These are phyloP conservation scores for Microbotryum intermedium DNA, from an alignment of 1,284 basidiomycete species.

Conservation along the genomic window DNA sequence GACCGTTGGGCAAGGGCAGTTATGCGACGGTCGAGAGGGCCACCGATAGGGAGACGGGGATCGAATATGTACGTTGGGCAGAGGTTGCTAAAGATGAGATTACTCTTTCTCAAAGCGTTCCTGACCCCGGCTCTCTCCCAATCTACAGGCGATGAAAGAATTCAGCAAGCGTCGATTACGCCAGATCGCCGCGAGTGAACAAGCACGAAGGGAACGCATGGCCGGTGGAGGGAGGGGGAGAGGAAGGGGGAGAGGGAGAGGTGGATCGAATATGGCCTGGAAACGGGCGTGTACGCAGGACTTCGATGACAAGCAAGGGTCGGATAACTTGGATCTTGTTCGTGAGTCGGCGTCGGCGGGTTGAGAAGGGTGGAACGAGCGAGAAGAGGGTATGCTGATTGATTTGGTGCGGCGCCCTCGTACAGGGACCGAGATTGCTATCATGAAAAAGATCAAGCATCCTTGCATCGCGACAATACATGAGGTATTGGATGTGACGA, in stretches of 20 bases:
- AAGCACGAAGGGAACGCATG: constrained; percentile 7
- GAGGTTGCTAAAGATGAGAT: background rate
- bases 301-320: constrained; percentile 9
- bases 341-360: constrained; percentile 4
- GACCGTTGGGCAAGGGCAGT: constrained; percentile 27
- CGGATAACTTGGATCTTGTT: constrained; percentile 26
- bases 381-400: too few species aligned
- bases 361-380: too few species aligned
- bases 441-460: constrained; percentile 36
- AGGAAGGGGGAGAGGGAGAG: constrained; percentile 15
- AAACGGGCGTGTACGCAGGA: constrained; percentile 1
- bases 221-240: constrained; percentile 1
- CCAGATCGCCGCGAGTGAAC: constrained; percentile 20
- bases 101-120: background rate
- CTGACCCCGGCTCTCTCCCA: background rate
- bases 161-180: constrained; percentile 32
- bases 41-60: constrained; percentile 28
- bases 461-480: constrained; percentile 44
- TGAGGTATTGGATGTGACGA: constrained; percentile 48
- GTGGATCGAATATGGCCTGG: background rate
- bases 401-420: too few species aligned
- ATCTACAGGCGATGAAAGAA: constrained; percentile 32
- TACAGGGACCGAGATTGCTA: constrained; percentile 31
- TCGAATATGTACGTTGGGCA: constrained; percentile 23
- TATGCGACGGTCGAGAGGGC: constrained; percentile 33